Evolutionary conservation across 2,329 filamentous ascomycete genomes (phyloP).

Genomic region (Ceratocystis smalleyi): DNA sequence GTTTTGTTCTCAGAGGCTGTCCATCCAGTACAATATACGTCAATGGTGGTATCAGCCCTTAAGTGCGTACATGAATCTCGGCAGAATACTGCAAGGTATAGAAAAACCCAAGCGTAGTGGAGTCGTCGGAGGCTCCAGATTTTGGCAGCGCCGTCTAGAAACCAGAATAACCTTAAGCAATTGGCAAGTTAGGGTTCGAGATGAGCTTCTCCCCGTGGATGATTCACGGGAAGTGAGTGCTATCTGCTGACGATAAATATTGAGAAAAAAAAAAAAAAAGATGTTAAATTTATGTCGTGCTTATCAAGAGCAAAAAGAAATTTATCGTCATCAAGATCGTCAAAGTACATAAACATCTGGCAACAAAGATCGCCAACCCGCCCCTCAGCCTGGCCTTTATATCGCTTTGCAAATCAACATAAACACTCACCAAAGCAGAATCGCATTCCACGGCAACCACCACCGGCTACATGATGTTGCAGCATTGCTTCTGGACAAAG

Average conservation of each 20-base stretch:
- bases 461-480: conserved; percentile 51
- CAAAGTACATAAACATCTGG: conserved; percentile 2
- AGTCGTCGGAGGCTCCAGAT: conserved; percentile 5
- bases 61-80: too few species aligned
- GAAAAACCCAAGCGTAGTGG: conserved; percentile 5
- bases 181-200: neutral
- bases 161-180: neutral
- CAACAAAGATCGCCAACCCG: neutral
- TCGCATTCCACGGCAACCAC: neutral
- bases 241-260: too few species aligned
- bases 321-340: conserved; percentile 5
- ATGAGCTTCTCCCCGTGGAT: neutral
- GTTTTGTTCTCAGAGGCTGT: neutral
- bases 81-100: neutral
- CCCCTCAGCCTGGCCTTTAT: neutral
- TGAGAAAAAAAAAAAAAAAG: neutral
- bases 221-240: too few species aligned
- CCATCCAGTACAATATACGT: neutral
- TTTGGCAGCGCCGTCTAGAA: neutral
- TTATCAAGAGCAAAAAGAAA: neutral
- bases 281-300: neutral
- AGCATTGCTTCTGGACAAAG: conserved; percentile 54
- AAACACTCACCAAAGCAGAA: too few species aligned
- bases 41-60: neutral
- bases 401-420: neutral